These are phyloP conservation scores for Candolleomyces eurysporus DNA, from an alignment of 768 basidiomycete species.

Conservation along the genomic window DNA sequence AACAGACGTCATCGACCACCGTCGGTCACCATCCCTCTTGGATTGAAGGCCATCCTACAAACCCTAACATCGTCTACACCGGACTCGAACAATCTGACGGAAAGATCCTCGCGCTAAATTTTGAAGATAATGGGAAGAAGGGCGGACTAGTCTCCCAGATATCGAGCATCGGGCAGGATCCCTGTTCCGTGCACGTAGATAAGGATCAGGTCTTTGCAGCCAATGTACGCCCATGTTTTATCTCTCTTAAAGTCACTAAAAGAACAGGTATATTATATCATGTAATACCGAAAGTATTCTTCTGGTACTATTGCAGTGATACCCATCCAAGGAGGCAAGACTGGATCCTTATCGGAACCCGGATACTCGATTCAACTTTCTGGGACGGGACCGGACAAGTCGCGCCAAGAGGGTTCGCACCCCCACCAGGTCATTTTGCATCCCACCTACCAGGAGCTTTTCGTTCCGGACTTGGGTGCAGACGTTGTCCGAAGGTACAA, in stretches of 20 bases:
- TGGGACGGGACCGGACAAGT: conserved; percentile 60
- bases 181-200: conserved; percentile 61
- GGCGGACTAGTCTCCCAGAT: conserved; percentile 45
- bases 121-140: conserved; percentile 48
- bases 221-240: conserved; percentile 55
- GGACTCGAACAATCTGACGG: conserved; percentile 71
- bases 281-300: conserved; percentile 51
- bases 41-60: conserved; percentile 61
- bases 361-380: conserved; percentile 40
- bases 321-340: conserved; percentile 44
- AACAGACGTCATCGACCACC: conserved; percentile 38
- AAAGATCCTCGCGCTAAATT: conserved; percentile 55
- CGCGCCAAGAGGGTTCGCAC: conserved; percentile 71
- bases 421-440: conserved; percentile 70
- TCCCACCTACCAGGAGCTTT: conserved; percentile 50
- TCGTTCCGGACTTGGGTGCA: conserved; percentile 74
- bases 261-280: not conserved
- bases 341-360: conserved; percentile 42
- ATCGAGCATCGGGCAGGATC: conserved; percentile 56
- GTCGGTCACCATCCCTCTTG: conserved; percentile 74
- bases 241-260: not conserved
- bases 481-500: conserved; percentile 63
- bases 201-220: conserved; percentile 60
- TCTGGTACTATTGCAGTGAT: conserved; percentile 58
- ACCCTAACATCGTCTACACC: conserved; percentile 59